Percentiles rank a stretch among this genome's conserved stretches.
These are phyloP conservation scores for Piper longum DNA, from an alignment of 164 flowering plant genomes.

Conservation along the genomic window DNA sequence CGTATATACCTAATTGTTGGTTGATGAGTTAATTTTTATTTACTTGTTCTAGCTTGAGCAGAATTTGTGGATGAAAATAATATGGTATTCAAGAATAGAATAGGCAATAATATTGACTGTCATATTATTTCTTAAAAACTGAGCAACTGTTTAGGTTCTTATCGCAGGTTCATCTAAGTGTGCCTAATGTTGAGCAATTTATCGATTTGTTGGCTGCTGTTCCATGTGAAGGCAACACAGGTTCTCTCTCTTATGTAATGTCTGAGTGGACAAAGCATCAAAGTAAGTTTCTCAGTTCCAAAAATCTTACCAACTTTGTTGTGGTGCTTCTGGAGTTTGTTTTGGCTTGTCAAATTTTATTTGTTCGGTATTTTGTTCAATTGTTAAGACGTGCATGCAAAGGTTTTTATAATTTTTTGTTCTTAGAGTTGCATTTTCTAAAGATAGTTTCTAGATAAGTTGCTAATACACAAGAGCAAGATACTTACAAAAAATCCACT, in stretches of 20 bases:
- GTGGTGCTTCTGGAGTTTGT: background rate
- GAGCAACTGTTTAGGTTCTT: background rate
- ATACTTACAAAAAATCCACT: too few relatives aligned
- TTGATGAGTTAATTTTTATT: too few relatives aligned
- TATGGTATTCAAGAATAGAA: background rate
- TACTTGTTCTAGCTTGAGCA: too few relatives aligned
- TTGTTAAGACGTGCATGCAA: too few relatives aligned
- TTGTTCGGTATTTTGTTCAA: too few relatives aligned
- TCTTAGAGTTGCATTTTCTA: too few relatives aligned
- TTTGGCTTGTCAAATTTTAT: background rate
- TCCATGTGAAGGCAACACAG: conserved; percentile 54
- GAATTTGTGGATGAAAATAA: too few relatives aligned
- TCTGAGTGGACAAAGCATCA: conserved; percentile 87
- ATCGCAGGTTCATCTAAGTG: conserved; percentile 76
- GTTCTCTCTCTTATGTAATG: conserved; percentile 71
- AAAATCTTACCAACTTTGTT: background rate
- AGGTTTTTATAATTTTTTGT: too few relatives aligned
- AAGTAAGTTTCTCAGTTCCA: conserved; percentile 26
- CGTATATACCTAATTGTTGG: too few relatives aligned
- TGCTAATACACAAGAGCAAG: too few relatives aligned
- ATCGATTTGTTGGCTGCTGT: conserved; percentile 55
- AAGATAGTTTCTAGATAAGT: too few relatives aligned
- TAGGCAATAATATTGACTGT: background rate
- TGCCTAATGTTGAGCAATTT: conserved; percentile 65
- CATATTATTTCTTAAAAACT: too few relatives aligned